Base-by-base conservation (phyloP, 31 red algal genomes). In the Endocladia muricata region DNA sequence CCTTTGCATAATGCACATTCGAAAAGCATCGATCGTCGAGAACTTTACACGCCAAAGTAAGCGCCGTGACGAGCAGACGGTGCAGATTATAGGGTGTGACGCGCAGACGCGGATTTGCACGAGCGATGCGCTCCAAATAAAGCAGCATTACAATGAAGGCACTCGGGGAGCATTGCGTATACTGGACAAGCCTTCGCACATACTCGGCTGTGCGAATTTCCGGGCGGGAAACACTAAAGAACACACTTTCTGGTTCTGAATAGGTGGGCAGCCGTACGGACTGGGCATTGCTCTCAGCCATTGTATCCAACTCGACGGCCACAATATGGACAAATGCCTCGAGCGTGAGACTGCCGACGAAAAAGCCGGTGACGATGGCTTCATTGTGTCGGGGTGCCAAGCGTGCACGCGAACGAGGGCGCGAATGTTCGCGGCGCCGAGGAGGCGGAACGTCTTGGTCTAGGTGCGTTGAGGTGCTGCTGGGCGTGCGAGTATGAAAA, bases 1-100 rank as follows among this genome's bases (percentile, higher is more conserved):
- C 89, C 41, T 85, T 88, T 0, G 94, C 94, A 61, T 93, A 97
- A 61, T 97, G 88, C 25, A 79, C 94, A 58, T 92, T 97, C 21
- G 82, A 60, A 55, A 83, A 97, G 21, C 87, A 88, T 26, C 78
- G 78, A 63, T 97, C 94, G 63, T 97, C 94, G 47, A 93, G 66
- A 15, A 76, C 74, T 67, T 97, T 97, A 55, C 89, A 86, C 22
- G 94, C 89, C 37, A 97, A 31, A 21, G 83, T 87, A 15, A 97
- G 62, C 9, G 85, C 74, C 8, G 94, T 90, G 39, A 97, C 78
- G 28, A 93, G 73, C 32, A 97, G 62, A 21, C 94, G 94, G 61
- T 97, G 94, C 39, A 88, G 72, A 38, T 84, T 97, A 36, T 36
- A 84, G 23, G 68, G 66, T 8, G 60, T 71, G 19, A 92, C 41